Base-by-base conservation (phyloP, 306 rosid genomes). In the Acacia confusa region DNA sequence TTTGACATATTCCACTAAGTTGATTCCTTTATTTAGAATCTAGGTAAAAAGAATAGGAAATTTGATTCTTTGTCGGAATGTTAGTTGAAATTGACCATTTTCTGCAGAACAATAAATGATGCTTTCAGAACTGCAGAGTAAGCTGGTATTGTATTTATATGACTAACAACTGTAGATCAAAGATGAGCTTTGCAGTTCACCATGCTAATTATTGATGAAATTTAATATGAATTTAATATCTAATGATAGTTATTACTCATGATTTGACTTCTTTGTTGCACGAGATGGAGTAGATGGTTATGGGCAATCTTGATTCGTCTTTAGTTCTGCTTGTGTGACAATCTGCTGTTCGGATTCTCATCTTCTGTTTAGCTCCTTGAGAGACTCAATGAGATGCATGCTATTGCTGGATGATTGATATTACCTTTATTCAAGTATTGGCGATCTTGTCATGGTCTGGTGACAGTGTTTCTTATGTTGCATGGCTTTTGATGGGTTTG, bases 351-450 rank as follows among this genome's bases (percentile, higher is more conserved):
- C 82, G 55, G 87, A 67, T 41, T 79, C 78, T 77, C 78, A 75
- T 87, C 73, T 87, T 82, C 82, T 79, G 80, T 81, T 83, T 76
- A 79, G 85, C 87, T 76, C 75, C 75, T 72, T 82, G 84, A 81
- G 84, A 79, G 73, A 44, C 74, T 76, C 64, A 60, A 61, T 79
- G 82, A 79, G 78, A 82, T 75, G 77, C 72, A 55, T 78, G 52
- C 80, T 63, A 79, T 34, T 78, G 78, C 79, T 79, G 81, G 82
- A 80, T 76, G 83, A 70, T 78, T 84, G 85, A 82, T 86, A 79
- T 75, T 74, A 75, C 82, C 77, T 69, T 79, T 85, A 61, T 82
- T 86, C 64, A 84, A 72, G 85, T 82, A 61, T 77, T 82, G 84
- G 72, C 67, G 11, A 72, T 78, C 32, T 66, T 78, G 78, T 84